Percentiles rank a stretch among this genome's conserved stretches.
Evolutionary conservation across 139 green algal genomes (phyloP).

Genomic region (Trebouxia sp.): DNA sequence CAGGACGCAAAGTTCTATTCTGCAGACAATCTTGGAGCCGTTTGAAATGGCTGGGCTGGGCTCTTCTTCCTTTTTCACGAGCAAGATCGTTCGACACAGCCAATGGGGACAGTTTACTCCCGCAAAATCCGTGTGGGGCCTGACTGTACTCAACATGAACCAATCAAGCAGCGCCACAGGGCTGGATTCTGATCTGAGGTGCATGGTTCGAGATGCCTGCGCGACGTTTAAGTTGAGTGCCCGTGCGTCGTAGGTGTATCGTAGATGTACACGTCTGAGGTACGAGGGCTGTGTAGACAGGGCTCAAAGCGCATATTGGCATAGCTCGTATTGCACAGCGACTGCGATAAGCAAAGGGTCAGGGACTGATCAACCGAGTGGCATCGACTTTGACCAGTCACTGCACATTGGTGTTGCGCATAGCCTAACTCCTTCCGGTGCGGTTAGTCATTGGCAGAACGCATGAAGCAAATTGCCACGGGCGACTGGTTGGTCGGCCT

Average conservation of each 20-base stretch:
- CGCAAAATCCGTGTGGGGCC: neutral
- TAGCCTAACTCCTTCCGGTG: neutral
- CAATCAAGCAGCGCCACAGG: slow-evolving; percentile 10
- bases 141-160: neutral
- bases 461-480: neutral
- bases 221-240: neutral
- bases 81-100: too few species aligned
- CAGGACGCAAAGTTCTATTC: too few species aligned
- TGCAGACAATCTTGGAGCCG: too few species aligned
- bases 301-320: neutral
- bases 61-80: too few species aligned
- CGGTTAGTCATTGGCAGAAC: neutral
- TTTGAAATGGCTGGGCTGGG: too few species aligned
- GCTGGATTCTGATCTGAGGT: slow-evolving; percentile 27
- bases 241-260: neutral
- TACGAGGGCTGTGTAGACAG: neutral
- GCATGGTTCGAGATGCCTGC: slow-evolving; percentile 13
- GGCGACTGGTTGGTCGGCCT: neutral
- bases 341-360: neutral
- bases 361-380: neutral
- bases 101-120: neutral
- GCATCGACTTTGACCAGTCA: neutral
- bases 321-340: neutral
- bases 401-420: neutral
- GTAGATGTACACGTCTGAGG: neutral